These are phyloP conservation scores for Verticillium albo-atrum DNA, from an alignment of 2,329 filamentous ascomycete species.

Conservation along the genomic window DNA sequence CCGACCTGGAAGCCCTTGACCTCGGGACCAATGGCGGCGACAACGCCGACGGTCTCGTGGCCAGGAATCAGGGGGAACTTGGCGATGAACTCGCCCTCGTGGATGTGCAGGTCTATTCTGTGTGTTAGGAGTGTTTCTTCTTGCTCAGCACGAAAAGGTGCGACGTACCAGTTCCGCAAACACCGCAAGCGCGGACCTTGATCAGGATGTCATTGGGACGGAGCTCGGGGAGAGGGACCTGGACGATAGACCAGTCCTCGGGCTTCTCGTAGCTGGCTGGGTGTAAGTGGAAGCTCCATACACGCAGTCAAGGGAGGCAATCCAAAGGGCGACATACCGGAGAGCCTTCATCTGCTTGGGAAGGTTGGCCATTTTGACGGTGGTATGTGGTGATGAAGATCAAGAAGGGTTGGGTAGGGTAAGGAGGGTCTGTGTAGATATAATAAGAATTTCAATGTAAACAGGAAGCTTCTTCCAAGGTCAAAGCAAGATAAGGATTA, in stretches of 20 bases:
- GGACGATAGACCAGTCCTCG: slow-evolving; percentile 54
- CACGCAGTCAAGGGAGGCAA: too few relatives aligned
- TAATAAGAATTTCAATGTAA: not conserved
- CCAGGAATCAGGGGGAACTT: slow-evolving; percentile 64
- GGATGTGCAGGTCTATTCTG: slow-evolving; percentile 42
- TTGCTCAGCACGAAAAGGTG: not conserved
- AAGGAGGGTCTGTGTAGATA: not conserved
- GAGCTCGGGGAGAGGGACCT: slow-evolving; percentile 57
- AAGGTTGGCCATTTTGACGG: slow-evolving; percentile 32
- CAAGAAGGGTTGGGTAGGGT: not conserved
- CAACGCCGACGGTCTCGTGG: slow-evolving; percentile 63
- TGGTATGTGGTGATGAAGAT: not conserved
- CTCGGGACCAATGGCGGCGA: slow-evolving; percentile 52
- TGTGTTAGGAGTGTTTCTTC: slow-evolving; percentile 9
- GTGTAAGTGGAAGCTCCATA: not conserved
- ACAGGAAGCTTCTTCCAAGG: not conserved
- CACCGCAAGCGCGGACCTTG: slow-evolving; percentile 64
- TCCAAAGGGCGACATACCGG: slow-evolving; percentile 37
- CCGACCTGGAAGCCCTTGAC: slow-evolving; percentile 58
- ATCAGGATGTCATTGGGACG: slow-evolving; percentile 57
- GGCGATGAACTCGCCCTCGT: slow-evolving; percentile 63
- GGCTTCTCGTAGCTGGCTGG: slow-evolving; percentile 54
- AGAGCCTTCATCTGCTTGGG: slow-evolving; percentile 59
- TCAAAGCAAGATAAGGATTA: not conserved
- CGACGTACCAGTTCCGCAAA: slow-evolving; percentile 51